Conservation (phyloP, 805 yeast genomes). For the Candida tallmaniae region DNA sequence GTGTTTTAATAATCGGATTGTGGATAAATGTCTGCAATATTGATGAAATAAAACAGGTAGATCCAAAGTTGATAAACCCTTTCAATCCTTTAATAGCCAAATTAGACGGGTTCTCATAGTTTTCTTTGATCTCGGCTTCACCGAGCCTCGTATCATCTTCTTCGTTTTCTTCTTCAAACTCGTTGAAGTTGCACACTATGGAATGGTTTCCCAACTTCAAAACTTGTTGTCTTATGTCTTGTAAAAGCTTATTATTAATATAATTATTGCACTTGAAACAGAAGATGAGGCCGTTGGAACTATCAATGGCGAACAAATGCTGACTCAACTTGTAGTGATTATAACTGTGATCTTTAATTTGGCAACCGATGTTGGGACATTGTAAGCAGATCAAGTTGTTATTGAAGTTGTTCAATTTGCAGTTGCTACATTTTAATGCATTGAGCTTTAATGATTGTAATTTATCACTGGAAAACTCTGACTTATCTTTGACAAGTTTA, state of each 20-base stretch:
- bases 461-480: slow-evolving; percentile 29
- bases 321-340: slow-evolving; percentile 28
- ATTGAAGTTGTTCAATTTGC: slow-evolving; percentile 38
- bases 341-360: slow-evolving; percentile 29
- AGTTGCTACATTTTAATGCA: slow-evolving; percentile 49
- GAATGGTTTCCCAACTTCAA: not conserved
- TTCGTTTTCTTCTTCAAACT: not conserved
- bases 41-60: slow-evolving; percentile 95
- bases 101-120: slow-evolving; percentile 36
- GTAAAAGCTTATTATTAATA: slow-evolving; percentile 57
- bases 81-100: slow-evolving; percentile 72
- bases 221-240: slow-evolving; percentile 40
- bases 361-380: slow-evolving; percentile 74
- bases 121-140: slow-evolving; percentile 3
- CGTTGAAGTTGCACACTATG: not conserved
- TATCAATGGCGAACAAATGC: slow-evolving; percentile 51
- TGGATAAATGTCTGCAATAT: slow-evolving; percentile 86
- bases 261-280: slow-evolving; percentile 79
- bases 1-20: slow-evolving; percentile 79
- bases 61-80: slow-evolving; percentile 91
- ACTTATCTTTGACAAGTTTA: slow-evolving; percentile 32
- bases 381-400: slow-evolving; percentile 63
- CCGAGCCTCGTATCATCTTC: not conserved
- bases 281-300: slow-evolving; percentile 61
- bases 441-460: slow-evolving; percentile 39